Base-by-base conservation (phyloP, 768 basidiomycete genomes). In the Rhodocollybia butyracea region DNA sequence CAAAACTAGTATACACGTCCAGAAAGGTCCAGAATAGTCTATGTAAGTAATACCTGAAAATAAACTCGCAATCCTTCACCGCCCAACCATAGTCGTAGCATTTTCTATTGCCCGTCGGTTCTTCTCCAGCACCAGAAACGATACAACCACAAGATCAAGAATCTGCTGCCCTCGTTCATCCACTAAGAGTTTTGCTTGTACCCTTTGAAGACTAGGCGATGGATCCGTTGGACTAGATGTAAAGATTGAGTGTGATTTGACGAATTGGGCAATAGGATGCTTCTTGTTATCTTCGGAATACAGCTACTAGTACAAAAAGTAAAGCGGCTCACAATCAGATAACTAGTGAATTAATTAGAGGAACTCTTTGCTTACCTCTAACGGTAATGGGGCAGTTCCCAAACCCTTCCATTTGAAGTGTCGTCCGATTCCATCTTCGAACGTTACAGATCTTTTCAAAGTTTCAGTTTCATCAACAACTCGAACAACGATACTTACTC, bases 341-440 rank as follows among this genome's bases (percentile, higher is more conserved):
- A n/a, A n/a, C n/a, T n/a, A 19, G 39, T 51, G 34, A 45, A 13
- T 32, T 24, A 38, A 52, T 46, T 29, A 26, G 40, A n/a, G 30
- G 42, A n/a, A 19, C n/a, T 22, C 27, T 2, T 3, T 27, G 42
- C 66, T 22, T 46, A 72, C 75, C 65, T 72, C 67, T n/a, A 76
- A 63, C 11, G 65, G 42, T 26, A n/a, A n/a, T n/a, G 66, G 51
- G 8, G 75, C 76, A 10, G 70, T 62, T 11, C 61, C 65, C 55
- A 69, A 69, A 8, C 73, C 74, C 46, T 74, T 75, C 77, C 76
- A 78, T 55, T 72, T 75, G 55, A 70, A 74, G 29, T 66, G 66
- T 39, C 71, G 64, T 3, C 69, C 70, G 7, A 48, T 46, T 15
- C 65, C 59, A 55, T 74, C 75, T 38, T 68, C 57, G 58, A 77